Percentiles rank a stretch among this genome's conserved stretches.
These are phyloP conservation scores for Diospyros lotus DNA, from an alignment of 148 eudicot species.

Conservation along the genomic window DNA sequence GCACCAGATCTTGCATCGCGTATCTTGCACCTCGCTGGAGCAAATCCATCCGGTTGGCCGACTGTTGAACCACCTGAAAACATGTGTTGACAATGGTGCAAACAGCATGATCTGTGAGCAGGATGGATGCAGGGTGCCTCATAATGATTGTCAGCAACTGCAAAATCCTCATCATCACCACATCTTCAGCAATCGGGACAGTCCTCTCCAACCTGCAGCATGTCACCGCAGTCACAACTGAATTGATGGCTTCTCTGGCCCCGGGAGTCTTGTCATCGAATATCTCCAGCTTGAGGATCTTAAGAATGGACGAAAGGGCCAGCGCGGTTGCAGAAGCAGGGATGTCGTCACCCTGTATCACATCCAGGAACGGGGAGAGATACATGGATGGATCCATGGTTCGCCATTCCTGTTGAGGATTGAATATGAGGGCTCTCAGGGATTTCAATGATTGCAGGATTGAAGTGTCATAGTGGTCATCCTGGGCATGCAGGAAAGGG, in stretches of 20 bases:
- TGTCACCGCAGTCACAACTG: slow-evolving; percentile 52
- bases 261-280: slow-evolving; percentile 76
- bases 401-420: slow-evolving; percentile 81
- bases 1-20: slow-evolving; percentile 79
- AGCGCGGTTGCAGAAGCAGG: slow-evolving; percentile 75
- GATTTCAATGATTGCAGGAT: slow-evolving; percentile 67
- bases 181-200: slow-evolving; percentile 49
- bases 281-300: slow-evolving; percentile 52
- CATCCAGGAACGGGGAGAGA: slow-evolving; percentile 75
- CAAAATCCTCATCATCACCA: slow-evolving; percentile 65
- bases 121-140: slow-evolving; percentile 48
- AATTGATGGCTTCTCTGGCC: slow-evolving; percentile 54
- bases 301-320: slow-evolving; percentile 61
- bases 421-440: slow-evolving; percentile 61
- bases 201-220: slow-evolving; percentile 72
- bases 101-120: slow-evolving; percentile 61
- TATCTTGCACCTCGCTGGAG: slow-evolving; percentile 60
- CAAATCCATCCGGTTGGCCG: slow-evolving; percentile 55
- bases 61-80: slow-evolving; percentile 75
- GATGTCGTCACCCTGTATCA: slow-evolving; percentile 73
- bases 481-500: slow-evolving; percentile 28
- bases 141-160: slow-evolving; percentile 44
- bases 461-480: slow-evolving; percentile 40
- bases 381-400: slow-evolving; percentile 66
- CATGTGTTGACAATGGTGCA: slow-evolving; percentile 77